phyloP scores from a whole-genome alignment of 2,329 filamentous ascomycete genomes.

The Alternaria solani region DNA sequence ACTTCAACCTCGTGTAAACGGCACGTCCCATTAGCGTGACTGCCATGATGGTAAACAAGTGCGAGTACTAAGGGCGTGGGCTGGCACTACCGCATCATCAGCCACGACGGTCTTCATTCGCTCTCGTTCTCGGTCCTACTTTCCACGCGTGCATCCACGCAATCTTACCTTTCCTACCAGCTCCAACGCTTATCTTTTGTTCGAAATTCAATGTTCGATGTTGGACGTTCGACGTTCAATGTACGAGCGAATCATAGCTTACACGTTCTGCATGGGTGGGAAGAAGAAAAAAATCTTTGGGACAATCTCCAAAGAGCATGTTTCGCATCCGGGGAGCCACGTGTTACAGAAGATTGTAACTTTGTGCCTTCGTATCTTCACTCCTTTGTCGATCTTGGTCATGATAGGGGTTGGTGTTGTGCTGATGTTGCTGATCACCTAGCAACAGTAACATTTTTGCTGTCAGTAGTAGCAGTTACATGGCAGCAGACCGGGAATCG shows the following conservation, averaged over 20 bases:
- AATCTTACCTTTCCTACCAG: neutral
- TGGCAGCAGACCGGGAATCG: neutral
- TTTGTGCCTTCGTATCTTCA: neutral
- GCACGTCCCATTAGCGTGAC: conserved; percentile 5
- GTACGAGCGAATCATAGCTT: neutral
- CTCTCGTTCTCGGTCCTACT: neutral
- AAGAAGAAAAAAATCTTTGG: neutral
- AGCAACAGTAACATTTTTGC: neutral
- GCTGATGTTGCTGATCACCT: neutral
- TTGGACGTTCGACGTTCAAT: neutral
- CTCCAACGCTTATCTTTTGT: neutral
- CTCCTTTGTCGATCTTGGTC: neutral
- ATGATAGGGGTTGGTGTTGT: neutral
- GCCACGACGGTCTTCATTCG: neutral
- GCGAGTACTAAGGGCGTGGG: neutral
- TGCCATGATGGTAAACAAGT: neutral
- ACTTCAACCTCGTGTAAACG: neutral
- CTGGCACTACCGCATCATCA: neutral
- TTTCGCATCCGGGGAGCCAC: neutral
- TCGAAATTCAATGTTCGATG: neutral
- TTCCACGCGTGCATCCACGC: neutral
- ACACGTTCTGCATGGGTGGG: neutral
- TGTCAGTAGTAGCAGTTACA: neutral
- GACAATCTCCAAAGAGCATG: neutral
- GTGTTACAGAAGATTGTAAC: neutral